Evolutionary conservation across 2,329 filamentous ascomycete genomes (phyloP), one percentile per base, ranked within the genome.

Genomic region (Laburnicola sp.): DNA sequence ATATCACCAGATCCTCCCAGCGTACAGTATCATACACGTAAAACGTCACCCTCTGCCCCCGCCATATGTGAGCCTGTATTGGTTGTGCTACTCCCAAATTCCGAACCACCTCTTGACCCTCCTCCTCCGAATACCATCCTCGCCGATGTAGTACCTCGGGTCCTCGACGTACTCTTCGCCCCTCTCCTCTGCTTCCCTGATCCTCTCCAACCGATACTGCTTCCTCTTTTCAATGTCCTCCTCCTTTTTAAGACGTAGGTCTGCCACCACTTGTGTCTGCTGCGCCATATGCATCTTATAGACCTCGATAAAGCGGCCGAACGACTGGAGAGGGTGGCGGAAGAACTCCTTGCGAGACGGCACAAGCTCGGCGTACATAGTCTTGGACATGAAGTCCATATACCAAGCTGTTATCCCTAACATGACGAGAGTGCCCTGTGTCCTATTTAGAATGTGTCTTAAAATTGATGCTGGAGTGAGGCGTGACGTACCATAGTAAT

Each of bases 211-310:
- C 65, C 92, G 85, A 75, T 91, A 99, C 73, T 89, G 86, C 54
- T 83, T 83, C 64, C 93, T 82, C 83, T 97, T 96, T 72, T 87
- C 83, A 26, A 94, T 87, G 75, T 99, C 94, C 60, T 96, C 91
- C 49, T 91, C 80, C 60, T 85, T 86, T 66, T 82, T 82, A 65
- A 84, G 83, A 48, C 92, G 83, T 75, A 85, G 85, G 73, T 92
- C 89, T 45, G 82, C 79, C 26, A 88, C 87, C 66, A 85, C 76
- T 57, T 82, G 78, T 27, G 85, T 86, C 58, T 83, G 83, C 71
- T 92, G 86, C 62, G 85, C 82, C 60, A 88, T 82, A 69, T 95
- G 88, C 76, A 96, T 81, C 54, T 83, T 80, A 66, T 93, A 83
- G 50, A 96, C 89, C 51, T 89, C 81, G 56, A 87, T 66, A 66